Evolutionary conservation across 1,139 yeast species (phyloP).

Genomic region (Magnusiomyces suaveolens): DNA sequence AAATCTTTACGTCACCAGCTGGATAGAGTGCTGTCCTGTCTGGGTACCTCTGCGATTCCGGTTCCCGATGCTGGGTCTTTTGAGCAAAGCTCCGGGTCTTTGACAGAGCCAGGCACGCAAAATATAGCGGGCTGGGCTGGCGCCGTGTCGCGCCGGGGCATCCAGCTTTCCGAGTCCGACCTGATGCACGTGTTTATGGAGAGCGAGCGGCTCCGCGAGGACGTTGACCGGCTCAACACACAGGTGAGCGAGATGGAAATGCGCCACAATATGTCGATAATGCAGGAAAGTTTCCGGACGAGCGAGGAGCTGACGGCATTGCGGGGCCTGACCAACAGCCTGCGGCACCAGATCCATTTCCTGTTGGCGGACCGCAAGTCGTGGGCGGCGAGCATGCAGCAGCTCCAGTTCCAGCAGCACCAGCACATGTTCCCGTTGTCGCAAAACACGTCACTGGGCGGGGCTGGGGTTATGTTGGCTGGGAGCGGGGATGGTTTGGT

Average conservation of each 20-base stretch:
- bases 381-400: conserved; percentile 12
- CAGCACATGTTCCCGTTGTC: conserved; percentile 1
- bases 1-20: conserved; percentile 28
- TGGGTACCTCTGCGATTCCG: too few relatives aligned
- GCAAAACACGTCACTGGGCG: too few relatives aligned
- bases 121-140: too few relatives aligned
- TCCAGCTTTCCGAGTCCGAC: conserved; percentile 22
- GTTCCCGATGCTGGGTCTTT: too few relatives aligned
- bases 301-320: conserved; percentile 30
- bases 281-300: conserved; percentile 31
- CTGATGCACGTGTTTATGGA: conserved; percentile 30
- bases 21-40: too few relatives aligned
- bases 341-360: conserved; percentile 33
- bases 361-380: conserved; percentile 27
- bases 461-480: too few relatives aligned
- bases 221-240: conserved; percentile 28
- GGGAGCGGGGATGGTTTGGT: too few relatives aligned
- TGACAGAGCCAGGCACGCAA: too few relatives aligned
- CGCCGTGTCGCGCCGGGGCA: too few relatives aligned
- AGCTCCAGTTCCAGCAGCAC: conserved; percentile 1
- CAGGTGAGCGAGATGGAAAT: conserved; percentile 30
- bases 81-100: too few relatives aligned
- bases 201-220: conserved; percentile 31
- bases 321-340: conserved; percentile 28
- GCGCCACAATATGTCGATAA: conserved; percentile 29